These are phyloP conservation scores for Panellus pusillus DNA, from an alignment of 768 basidiomycete species.

Conservation along the genomic window DNA sequence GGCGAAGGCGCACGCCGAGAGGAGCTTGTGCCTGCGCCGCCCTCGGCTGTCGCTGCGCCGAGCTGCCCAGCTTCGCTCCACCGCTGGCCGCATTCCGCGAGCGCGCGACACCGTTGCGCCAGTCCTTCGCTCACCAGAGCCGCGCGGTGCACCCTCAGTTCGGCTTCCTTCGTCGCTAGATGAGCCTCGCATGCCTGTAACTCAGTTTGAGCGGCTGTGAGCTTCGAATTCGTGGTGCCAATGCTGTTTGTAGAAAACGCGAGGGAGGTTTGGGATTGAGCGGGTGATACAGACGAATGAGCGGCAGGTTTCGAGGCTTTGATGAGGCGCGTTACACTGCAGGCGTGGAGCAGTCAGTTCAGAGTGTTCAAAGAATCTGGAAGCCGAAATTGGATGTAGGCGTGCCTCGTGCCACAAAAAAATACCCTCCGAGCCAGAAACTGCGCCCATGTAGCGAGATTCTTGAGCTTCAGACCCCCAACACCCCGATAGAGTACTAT, in stretches of 20 bases:
- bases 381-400: background rate
- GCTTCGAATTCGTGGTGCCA: constrained; percentile 37
- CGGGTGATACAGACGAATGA: constrained; percentile 44
- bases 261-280: constrained; percentile 24
- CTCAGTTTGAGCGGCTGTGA: constrained; percentile 68
- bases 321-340: constrained; percentile 74
- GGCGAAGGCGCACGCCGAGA: background rate
- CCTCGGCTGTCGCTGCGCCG: constrained; percentile 26
- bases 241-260: constrained; percentile 26
- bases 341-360: background rate
- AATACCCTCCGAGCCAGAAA: too few species aligned
- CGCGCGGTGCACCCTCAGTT: constrained; percentile 53
- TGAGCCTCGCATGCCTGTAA: constrained; percentile 82
- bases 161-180: constrained; percentile 67
- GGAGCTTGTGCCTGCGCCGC: background rate
- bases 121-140: constrained; percentile 64
- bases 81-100: constrained; percentile 66
- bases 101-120: constrained; percentile 57
- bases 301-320: constrained; percentile 64
- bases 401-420: background rate
- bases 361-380: background rate
- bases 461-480: too few species aligned
- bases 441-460: too few species aligned
- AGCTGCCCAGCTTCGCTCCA: constrained; percentile 72
- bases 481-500: background rate